phyloP scores from a whole-genome alignment of 2,329 filamentous ascomycete genomes.

The Venturiaceae sp. region DNA sequence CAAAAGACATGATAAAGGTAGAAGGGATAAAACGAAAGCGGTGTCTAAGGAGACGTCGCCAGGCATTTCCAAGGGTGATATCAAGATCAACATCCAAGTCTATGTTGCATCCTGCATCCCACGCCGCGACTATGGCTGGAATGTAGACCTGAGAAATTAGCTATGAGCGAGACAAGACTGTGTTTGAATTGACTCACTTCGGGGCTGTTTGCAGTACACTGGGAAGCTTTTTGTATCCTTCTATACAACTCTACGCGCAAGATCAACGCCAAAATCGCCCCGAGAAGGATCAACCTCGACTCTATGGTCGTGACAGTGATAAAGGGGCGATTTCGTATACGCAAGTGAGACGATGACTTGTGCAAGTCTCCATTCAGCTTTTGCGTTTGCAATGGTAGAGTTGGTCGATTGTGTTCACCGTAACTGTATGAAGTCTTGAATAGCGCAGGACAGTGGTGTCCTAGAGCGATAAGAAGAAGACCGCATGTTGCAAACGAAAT shows the following conservation, averaged over 20 bases:
- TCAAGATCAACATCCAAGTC: too few relatives aligned
- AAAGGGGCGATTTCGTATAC: background rate
- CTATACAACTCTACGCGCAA: background rate
- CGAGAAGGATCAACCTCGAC: background rate
- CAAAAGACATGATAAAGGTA: background rate
- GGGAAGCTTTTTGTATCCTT: background rate
- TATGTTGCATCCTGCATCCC: background rate
- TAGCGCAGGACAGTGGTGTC: background rate
- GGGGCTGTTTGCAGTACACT: background rate
- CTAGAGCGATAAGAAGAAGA: background rate
- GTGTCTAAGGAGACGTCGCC: background rate
- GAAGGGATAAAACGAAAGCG: background rate
- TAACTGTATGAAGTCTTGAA: background rate
- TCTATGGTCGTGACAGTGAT: background rate
- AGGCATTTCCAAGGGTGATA: background rate
- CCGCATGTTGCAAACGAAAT: background rate
- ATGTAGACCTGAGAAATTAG: background rate
- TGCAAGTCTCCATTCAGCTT: too few relatives aligned
- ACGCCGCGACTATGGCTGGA: background rate
- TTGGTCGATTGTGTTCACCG: background rate
- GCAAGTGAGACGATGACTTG: too few relatives aligned
- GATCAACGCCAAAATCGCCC: background rate
- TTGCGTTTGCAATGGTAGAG: background rate
- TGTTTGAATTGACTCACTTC: background rate
- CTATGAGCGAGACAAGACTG: background rate